These are phyloP conservation scores for Macroventuria anomochaeta DNA, from an alignment of 2,329 filamentous ascomycete species.

Conservation along the genomic window DNA sequence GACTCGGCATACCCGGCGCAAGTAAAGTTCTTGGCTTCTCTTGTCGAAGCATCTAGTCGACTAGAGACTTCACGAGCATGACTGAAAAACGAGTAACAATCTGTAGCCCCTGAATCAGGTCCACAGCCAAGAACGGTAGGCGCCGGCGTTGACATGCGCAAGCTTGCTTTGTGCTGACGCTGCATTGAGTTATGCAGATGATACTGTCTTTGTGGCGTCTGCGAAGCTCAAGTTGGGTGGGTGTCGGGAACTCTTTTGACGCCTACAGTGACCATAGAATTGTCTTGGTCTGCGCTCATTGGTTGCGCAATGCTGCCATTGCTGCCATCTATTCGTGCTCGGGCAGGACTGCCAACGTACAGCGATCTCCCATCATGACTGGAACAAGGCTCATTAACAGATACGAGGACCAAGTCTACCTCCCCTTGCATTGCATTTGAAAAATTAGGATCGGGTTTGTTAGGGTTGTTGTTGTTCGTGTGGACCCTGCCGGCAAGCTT, in stretches of 20 bases:
- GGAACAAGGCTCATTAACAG: background rate
- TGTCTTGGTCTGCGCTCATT: no score
- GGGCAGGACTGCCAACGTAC: background rate
- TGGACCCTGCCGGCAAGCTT: background rate
- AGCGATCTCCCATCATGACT: background rate
- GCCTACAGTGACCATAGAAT: no score
- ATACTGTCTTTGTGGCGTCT: background rate
- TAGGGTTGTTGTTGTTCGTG: background rate
- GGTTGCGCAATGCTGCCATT: background rate
- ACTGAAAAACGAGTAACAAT: background rate
- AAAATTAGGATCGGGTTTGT: background rate
- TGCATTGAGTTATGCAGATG: background rate
- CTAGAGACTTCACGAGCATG: background rate
- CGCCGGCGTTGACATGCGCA: background rate
- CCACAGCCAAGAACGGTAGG: constrained; percentile 1
- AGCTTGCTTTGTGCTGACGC: background rate
- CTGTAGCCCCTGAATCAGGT: background rate
- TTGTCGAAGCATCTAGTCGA: background rate
- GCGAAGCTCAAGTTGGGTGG: background rate
- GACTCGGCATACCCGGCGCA: constrained; percentile 1
- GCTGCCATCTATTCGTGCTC: background rate
- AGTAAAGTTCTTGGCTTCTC: background rate
- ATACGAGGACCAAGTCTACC: background rate
- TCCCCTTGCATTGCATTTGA: background rate
- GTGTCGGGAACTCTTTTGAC: no score